These are phyloP conservation scores for Onygenales sp. DNA, from an alignment of 2,329 filamentous ascomycete species.

Conservation along the genomic window DNA sequence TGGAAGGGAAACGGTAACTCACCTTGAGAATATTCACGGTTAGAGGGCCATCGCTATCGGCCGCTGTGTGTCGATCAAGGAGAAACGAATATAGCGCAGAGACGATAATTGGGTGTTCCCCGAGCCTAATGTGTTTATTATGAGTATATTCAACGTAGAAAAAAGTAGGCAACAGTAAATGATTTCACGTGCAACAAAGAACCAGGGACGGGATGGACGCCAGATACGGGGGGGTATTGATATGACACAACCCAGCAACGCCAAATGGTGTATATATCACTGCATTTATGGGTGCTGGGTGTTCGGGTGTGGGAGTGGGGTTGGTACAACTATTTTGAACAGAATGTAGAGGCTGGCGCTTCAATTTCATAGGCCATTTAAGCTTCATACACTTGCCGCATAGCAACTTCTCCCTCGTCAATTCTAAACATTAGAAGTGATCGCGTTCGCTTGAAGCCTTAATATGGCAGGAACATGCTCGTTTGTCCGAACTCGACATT, in stretches of 20 bases:
- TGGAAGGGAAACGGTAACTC: slow-evolving; percentile 7
- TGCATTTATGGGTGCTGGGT: background rate
- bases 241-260: background rate
- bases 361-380: slow-evolving; percentile 3
- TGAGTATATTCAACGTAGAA: slow-evolving; percentile 9
- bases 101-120: slow-evolving; percentile 39
- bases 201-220: background rate
- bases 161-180: background rate
- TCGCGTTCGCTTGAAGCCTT: slow-evolving; percentile 21
- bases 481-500: slow-evolving; percentile 18
- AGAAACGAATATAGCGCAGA: slow-evolving; percentile 40
- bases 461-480: slow-evolving; percentile 13
- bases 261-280: background rate
- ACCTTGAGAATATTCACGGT: slow-evolving; percentile 39
- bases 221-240: background rate
- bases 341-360: slow-evolving; percentile 1
- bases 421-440: slow-evolving; percentile 6
- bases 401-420: background rate
- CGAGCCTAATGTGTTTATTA: slow-evolving; percentile 32
- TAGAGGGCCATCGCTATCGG: slow-evolving; percentile 37
- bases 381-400: slow-evolving; percentile 4
- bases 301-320: background rate
- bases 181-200: background rate
- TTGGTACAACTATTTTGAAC: slow-evolving; percentile 3
- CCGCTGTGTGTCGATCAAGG: slow-evolving; percentile 38